These are phyloP conservation scores for Adansonia gregorii DNA, from an alignment of 441 rosid species.

Conservation along the genomic window DNA sequence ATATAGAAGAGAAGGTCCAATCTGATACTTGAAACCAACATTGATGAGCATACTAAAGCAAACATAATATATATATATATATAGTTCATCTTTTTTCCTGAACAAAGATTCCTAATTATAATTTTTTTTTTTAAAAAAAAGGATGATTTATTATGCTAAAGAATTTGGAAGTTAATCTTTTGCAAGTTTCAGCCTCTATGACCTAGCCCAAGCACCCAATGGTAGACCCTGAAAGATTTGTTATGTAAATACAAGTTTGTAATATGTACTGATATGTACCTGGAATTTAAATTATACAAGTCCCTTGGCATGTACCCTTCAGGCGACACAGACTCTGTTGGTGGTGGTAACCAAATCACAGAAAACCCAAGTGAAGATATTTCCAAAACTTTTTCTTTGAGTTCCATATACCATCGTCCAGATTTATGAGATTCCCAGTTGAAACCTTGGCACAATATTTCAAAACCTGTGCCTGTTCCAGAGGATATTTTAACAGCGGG, in stretches of 20 bases:
- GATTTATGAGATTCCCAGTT: slow-evolving; percentile 98
- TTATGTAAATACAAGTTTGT: slow-evolving; percentile 17
- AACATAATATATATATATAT: background rate
- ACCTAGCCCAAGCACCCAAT: slow-evolving; percentile 15
- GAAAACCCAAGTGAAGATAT: slow-evolving; percentile 82
- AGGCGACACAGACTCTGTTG: slow-evolving; percentile 96
- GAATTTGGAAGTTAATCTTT: slow-evolving; percentile 4
- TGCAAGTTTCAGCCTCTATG: slow-evolving; percentile 19
- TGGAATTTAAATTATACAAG: slow-evolving; percentile 85
- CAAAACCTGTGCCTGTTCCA: slow-evolving; percentile 87
- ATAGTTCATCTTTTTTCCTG: background rate
- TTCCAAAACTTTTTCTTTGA: slow-evolving; percentile 67
- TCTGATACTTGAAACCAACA: slow-evolving; percentile 12
- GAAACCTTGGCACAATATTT: slow-evolving; percentile 93
- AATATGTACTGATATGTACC: slow-evolving; percentile 58
- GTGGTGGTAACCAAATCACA: slow-evolving; percentile 93
- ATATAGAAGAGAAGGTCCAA: slow-evolving; percentile 1
- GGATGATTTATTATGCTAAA: background rate
- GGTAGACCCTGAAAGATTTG: slow-evolving; percentile 11
- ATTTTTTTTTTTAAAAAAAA: background rate
- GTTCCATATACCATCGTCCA: slow-evolving; percentile 83
- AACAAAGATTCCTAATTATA: background rate
- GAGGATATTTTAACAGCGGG: slow-evolving; percentile 58
- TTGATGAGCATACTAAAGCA: background rate
- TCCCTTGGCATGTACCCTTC: slow-evolving; percentile 99